A percentile compares a stretch with the other conserved stretches of the same genome.
phyloP scores from a whole-genome alignment of 306 rosid genomes.

The Rosa chinensis region DNA sequence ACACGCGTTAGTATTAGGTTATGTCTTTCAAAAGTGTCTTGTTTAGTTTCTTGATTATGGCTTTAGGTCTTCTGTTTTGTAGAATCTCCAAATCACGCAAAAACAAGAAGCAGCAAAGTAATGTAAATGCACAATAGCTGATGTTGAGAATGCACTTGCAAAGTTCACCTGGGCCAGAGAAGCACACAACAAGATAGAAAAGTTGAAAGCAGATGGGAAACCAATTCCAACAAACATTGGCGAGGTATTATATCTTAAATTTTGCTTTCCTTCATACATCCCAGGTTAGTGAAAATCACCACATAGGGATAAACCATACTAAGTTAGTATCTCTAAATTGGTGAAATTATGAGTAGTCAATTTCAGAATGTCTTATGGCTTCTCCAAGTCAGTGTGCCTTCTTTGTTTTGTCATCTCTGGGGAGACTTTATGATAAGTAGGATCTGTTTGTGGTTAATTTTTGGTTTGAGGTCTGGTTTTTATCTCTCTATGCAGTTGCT shows the following conservation, averaged over 20 bases:
- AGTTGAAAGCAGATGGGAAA: constrained; percentile 82
- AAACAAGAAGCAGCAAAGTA: constrained; percentile 80
- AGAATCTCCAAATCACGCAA: constrained; percentile 62
- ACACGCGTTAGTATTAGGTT: not conserved
- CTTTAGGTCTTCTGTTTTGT: constrained; percentile 36
- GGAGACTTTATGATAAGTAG: not conserved
- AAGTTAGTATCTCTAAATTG: not conserved
- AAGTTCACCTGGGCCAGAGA: constrained; percentile 91
- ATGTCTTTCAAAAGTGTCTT: not conserved
- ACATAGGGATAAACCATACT: not conserved
- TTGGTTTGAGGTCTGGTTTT: not conserved
- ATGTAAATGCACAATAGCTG: constrained; percentile 70
- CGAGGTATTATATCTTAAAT: constrained; percentile 48
- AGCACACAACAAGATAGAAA: constrained; percentile 72
- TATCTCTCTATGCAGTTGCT: not conserved
- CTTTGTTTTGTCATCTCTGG: not conserved
- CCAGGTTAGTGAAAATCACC: not conserved
- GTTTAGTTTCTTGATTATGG: constrained; percentile 29
- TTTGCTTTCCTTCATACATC: constrained; percentile 15
- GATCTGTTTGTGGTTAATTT: not conserved
- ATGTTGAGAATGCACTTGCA: constrained; percentile 83
- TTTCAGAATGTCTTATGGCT: not conserved
- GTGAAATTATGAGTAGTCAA: not conserved
- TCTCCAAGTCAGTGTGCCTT: not conserved
- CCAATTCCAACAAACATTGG: constrained; percentile 67